Evolutionary conservation across 768 basidiomycete genomes (phyloP).

Genomic region (Kwoniella sp.): DNA sequence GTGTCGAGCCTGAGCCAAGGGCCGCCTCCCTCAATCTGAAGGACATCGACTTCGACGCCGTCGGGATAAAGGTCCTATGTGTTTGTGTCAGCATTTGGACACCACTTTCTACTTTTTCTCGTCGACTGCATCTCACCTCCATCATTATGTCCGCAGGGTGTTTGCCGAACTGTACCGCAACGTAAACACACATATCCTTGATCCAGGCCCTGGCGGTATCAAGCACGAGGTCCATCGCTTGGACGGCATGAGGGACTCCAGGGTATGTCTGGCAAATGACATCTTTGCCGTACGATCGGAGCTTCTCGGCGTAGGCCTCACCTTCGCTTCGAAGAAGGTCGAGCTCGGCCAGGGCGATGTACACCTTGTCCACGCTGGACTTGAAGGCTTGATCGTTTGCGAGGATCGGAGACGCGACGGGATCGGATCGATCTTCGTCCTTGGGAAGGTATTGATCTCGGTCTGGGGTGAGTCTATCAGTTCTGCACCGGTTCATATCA

Average conservation of each 20-base stretch:
- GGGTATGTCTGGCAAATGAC: slow-evolving; percentile 66
- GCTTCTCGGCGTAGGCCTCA: slow-evolving; percentile 65
- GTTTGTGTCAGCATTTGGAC: neutral
- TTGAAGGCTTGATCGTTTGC: slow-evolving; percentile 64
- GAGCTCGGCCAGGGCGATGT: slow-evolving; percentile 59
- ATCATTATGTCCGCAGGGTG: slow-evolving; percentile 25
- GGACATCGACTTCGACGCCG: slow-evolving; percentile 15
- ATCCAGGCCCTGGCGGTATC: slow-evolving; percentile 22
- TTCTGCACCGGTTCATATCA: slow-evolving; percentile 44
- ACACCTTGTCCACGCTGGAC: slow-evolving; percentile 58
- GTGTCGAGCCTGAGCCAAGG: slow-evolving; percentile 25
- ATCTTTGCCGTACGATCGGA: slow-evolving; percentile 62
- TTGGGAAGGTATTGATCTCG: slow-evolving; percentile 65
- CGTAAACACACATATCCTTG: slow-evolving; percentile 27
- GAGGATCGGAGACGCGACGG: slow-evolving; percentile 73
- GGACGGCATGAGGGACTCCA: slow-evolving; percentile 59
- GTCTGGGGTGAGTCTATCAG: slow-evolving; percentile 14
- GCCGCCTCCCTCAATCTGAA: slow-evolving; percentile 24
- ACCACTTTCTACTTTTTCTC: neutral
- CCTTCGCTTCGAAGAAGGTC: slow-evolving; percentile 73
- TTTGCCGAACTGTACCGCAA: slow-evolving; percentile 23
- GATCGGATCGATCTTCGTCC: slow-evolving; percentile 64
- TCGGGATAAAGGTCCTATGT: slow-evolving; percentile 25
- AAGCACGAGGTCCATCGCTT: slow-evolving; percentile 30
- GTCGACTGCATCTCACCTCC: slow-evolving; percentile 23